phyloP scores from a whole-genome alignment of 1,139 yeast genomes.

The Pichia sp. region DNA sequence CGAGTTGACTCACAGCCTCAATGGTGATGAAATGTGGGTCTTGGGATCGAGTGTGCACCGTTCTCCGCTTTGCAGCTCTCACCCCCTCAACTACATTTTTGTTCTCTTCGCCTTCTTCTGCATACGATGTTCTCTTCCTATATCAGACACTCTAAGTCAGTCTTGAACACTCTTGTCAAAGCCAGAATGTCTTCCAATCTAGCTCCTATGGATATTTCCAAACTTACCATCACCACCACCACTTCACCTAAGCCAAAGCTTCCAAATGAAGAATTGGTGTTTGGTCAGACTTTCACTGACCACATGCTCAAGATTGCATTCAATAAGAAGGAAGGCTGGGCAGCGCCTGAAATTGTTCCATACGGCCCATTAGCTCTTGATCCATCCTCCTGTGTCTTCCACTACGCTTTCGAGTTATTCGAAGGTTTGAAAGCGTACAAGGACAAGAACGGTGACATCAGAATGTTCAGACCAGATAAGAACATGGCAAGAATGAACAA shows the following conservation, averaged over 20 bases:
- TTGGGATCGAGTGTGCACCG: background rate
- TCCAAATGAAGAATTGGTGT: constrained; percentile 69
- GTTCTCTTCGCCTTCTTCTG: background rate
- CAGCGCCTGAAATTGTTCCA: constrained; percentile 74
- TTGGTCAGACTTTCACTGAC: constrained; percentile 83
- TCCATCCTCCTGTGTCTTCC: constrained; percentile 86
- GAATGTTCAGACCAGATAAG: constrained; percentile 84
- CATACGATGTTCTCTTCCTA: constrained; percentile 10
- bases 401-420: constrained; percentile 89
- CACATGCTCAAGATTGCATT: constrained; percentile 89
- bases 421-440: constrained; percentile 96
- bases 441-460: constrained; percentile 54
- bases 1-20: no score
- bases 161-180: background rate
- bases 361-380: constrained; percentile 69
- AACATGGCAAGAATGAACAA: constrained; percentile 89
- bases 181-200: constrained; percentile 32
- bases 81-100: background rate
- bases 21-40: no score
- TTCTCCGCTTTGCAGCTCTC: background rate
- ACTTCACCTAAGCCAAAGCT: constrained; percentile 54
- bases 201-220: constrained; percentile 56
- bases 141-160: constrained; percentile 4
- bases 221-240: constrained; percentile 52
- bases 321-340: constrained; percentile 78